Evolutionary conservation across 2,329 filamentous ascomycete species (phyloP), one percentile per base, ranked within the genome.

Genomic region (Colletotrichum sp.): DNA sequence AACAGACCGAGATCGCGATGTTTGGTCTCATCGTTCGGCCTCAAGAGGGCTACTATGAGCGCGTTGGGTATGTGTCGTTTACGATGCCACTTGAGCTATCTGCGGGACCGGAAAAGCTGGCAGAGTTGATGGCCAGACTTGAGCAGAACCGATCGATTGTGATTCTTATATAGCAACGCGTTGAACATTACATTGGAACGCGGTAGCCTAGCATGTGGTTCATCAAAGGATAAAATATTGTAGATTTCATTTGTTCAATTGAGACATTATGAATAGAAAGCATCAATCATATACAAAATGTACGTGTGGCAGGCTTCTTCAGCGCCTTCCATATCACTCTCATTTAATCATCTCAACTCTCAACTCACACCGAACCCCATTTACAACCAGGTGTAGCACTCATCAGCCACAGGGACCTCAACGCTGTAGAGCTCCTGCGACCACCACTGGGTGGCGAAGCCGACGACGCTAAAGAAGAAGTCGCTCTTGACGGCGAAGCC

Each of bases 401-500:
- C 68, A 44, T 80, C 74, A 7, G 79, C 81, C 52, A 82, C 79
- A 4, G 81, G 80, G 6, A 82, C 77, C 12, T 75, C 76, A 5
- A 80, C 77, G 59, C 71, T 80, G 72, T 81, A 82, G 4, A 82
- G 68, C 28, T 78, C 78, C 68, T 75, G 75, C 49, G 71, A 77
- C 78, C 80, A 82, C 71, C 81, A 80, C 76, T 81, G 71, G 9
- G 80, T 81, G 12, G 81, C 79, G 21, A 78, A 80, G 3, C 78
- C 81, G 13, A 78, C 32, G 32, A 82, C 75, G 60, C 70, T 78
- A 9, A 82, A 82, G 63, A 71, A 68, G 63, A 82, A 82, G 57
- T 81, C 79, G 26, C 78, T 81, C 34, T 75, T 65, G 55, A 82
- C 36, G 9, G 76, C 75, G 32, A 82, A 68, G 59, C 81, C 81